Evolutionary conservation across 345 rosid genomes (phyloP), one percentile per base, ranked within the genome.

Genomic region (Moringa oleifera): DNA sequence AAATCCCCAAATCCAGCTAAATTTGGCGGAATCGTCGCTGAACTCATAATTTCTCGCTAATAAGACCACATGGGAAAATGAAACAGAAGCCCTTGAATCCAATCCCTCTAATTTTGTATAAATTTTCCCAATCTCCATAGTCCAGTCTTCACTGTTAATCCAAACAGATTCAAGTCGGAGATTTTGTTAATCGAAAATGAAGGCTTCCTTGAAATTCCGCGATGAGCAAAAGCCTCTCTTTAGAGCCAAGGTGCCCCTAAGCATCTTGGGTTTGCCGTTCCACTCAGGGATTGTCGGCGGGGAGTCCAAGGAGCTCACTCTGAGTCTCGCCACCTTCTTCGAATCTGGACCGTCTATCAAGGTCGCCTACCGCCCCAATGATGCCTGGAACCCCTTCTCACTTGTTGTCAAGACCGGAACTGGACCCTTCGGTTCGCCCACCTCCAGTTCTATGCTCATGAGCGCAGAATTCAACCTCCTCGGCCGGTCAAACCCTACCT

Each of bases 221-320:
- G 95, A 94, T 25, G 97, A 94, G 51, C 81, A 82, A 51, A 90
- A 83, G 76, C 96, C 99, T 10, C 70, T 94, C 0, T 63, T 88
- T 52, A 75, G 96, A 67, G 97, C 96, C 21, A 90, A 93, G 45
- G 82, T 90, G 21, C 99, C 99, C 18, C 70, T 90, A 16, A 86
- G 75, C 71, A 81, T 94, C 23, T 58, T 84, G 36, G 98, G 98
- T 13, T 51, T 89, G 3, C 97, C 99, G 5, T 94, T 94, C 73
- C 96, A 86, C 61, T 94, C 99, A 0, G 96, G 96, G 20, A 70
- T 94, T 64, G 80, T 90, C 28, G 97, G 97, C 64, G 99, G 97
- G 37, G 96, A 90, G 54, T 73, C 96, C 19, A 85, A 77, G 53
- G 99, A 94, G 68, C 90, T 94, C 20, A 73, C 83, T 46, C 85